These are phyloP conservation scores for Phytophthora pistaciae DNA, from an alignment of 352 stramenopile genomes.

Conservation along the genomic window DNA sequence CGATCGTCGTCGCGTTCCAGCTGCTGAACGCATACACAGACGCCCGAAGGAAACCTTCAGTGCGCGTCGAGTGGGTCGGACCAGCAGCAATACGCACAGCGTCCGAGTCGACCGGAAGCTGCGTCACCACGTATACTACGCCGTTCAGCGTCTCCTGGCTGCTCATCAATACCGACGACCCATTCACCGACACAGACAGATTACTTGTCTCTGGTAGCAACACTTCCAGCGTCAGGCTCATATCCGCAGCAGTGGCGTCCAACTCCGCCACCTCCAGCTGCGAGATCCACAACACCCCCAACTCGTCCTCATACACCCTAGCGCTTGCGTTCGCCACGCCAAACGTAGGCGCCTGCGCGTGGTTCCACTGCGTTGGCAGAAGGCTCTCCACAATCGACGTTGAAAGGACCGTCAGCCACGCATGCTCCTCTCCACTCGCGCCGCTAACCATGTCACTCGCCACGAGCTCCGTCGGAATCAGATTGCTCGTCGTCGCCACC, in stretches of 20 bases:
- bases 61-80: neutral
- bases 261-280: slow-evolving; percentile 18
- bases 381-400: slow-evolving; percentile 18
- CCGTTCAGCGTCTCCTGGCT: slow-evolving; percentile 15
- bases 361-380: slow-evolving; percentile 24
- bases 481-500: slow-evolving; percentile 11
- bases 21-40: slow-evolving; percentile 38
- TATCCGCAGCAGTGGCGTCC: slow-evolving; percentile 19
- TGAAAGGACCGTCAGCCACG: slow-evolving; percentile 31
- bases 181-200: slow-evolving; percentile 21
- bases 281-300: slow-evolving; percentile 25
- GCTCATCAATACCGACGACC: slow-evolving; percentile 1
- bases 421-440: slow-evolving; percentile 8
- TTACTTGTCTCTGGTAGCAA: slow-evolving; percentile 19
- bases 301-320: slow-evolving; percentile 37
- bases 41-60: slow-evolving; percentile 24
- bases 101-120: slow-evolving; percentile 17
- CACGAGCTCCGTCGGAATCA: slow-evolving; percentile 22
- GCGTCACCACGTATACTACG: slow-evolving; percentile 11
- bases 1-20: slow-evolving; percentile 22
- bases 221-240: slow-evolving; percentile 21
- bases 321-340: slow-evolving; percentile 12
- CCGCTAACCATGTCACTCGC: slow-evolving; percentile 5
- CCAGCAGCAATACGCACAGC: slow-evolving; percentile 18
- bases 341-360: slow-evolving; percentile 28